phyloP scores from a whole-genome alignment of 2,329 filamentous ascomycete species.

The Talaromyces rugulosus region DNA sequence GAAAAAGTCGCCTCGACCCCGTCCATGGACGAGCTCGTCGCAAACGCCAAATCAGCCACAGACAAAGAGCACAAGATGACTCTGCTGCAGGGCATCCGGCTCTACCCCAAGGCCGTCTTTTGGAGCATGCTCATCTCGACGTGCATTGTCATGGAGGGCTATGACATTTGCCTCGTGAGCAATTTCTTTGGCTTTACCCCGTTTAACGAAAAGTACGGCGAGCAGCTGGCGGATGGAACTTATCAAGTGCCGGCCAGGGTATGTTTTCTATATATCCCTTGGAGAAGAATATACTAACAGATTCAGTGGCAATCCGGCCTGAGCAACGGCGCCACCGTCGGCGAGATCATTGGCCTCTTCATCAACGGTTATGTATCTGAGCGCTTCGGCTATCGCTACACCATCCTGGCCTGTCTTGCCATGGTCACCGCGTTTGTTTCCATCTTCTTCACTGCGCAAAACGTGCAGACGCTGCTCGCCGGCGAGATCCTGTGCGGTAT shows the following conservation, averaged over 20 bases:
- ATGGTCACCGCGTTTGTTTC: slow-evolving; percentile 46
- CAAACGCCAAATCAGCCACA: slow-evolving; percentile 40
- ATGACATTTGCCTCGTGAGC: slow-evolving; percentile 75
- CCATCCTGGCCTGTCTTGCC: slow-evolving; percentile 45
- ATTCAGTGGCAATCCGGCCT: slow-evolving; percentile 43
- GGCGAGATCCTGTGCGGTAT: slow-evolving; percentile 50
- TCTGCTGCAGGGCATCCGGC: slow-evolving; percentile 68
- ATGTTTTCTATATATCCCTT: slow-evolving; percentile 13
- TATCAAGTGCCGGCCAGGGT: slow-evolving; percentile 39
- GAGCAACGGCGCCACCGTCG: slow-evolving; percentile 40
- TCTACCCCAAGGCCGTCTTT: slow-evolving; percentile 81
- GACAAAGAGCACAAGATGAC: slow-evolving; percentile 61
- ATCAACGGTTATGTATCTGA: slow-evolving; percentile 50
- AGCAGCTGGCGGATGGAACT: slow-evolving; percentile 24
- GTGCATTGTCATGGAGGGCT: slow-evolving; percentile 88
- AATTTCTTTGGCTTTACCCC: slow-evolving; percentile 62
- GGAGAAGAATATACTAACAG: neutral
- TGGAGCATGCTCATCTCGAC: slow-evolving; percentile 88
- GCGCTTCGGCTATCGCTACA: slow-evolving; percentile 50
- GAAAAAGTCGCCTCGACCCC: slow-evolving; percentile 16
- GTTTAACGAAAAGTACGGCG: slow-evolving; percentile 41
- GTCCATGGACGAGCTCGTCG: slow-evolving; percentile 30
- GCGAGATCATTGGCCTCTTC: slow-evolving; percentile 49
- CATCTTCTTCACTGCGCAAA: slow-evolving; percentile 50
- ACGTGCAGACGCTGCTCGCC: slow-evolving; percentile 44